Evolutionary conservation across 352 stramenopile genomes (phyloP).

Genomic region (Phytopythium ostracodes): DNA sequence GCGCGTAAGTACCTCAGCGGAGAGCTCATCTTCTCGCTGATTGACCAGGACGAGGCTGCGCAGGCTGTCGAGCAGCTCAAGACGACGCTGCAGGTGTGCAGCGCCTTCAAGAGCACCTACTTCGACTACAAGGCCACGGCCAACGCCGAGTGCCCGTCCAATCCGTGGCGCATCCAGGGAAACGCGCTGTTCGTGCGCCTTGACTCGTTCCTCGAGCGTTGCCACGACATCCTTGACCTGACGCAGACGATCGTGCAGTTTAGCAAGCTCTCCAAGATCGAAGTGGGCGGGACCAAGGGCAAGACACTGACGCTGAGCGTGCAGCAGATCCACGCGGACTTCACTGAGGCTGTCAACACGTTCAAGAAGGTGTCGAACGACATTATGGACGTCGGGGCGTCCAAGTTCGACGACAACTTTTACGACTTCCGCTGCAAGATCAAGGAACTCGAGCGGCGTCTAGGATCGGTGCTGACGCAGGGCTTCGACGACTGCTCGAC

Average conservation of each 20-base stretch:
- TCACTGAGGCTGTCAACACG: constrained; percentile 90
- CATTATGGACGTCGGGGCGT: constrained; percentile 97
- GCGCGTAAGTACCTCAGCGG: constrained; percentile 91
- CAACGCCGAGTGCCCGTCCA: constrained; percentile 95
- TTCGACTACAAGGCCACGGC: constrained; percentile 97
- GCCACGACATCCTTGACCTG: constrained; percentile 97
- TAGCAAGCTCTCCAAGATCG: constrained; percentile 96
- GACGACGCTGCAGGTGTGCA: constrained; percentile 92
- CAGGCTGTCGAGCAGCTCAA: constrained; percentile 95
- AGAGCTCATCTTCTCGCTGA: constrained; percentile 95
- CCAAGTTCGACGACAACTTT: constrained; percentile 97
- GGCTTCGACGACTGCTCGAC: constrained; percentile 97
- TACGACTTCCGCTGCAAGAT: constrained; percentile 97
- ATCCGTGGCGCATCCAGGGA: constrained; percentile 97
- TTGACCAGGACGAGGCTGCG: constrained; percentile 95
- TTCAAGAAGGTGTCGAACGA: constrained; percentile 97
- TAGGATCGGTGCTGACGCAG: constrained; percentile 95
- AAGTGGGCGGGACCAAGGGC: constrained; percentile 97
- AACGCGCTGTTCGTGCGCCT: constrained; percentile 97
- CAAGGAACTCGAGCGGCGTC: constrained; percentile 96
- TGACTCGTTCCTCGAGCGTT: constrained; percentile 97
- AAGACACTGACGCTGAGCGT: constrained; percentile 93
- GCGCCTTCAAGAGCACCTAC: constrained; percentile 97
- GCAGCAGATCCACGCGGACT: constrained; percentile 96
- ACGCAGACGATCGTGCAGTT: constrained; percentile 98